A percentile compares a stretch with the other conserved stretches of the same genome.
phyloP scores from a whole-genome alignment of 306 rosid species.

The Urtica urens region DNA sequence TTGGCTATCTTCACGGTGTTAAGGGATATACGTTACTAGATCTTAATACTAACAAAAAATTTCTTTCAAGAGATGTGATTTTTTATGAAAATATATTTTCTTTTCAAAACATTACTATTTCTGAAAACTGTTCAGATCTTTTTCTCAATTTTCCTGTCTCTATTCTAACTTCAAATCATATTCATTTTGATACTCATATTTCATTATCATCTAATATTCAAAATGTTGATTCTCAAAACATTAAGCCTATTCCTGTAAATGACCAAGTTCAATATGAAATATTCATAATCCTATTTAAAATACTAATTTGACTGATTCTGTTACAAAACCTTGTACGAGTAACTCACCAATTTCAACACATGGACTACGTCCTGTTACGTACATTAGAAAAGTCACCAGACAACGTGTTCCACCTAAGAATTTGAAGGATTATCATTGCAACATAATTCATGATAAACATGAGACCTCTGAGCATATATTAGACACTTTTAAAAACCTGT shows the following conservation, averaged over 20 bases:
- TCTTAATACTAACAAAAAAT: background rate
- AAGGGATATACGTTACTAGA: background rate
- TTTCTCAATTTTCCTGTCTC: background rate
- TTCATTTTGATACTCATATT: no score
- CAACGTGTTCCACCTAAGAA: background rate
- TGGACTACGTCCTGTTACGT: background rate
- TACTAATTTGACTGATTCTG: no score
- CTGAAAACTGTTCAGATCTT: background rate
- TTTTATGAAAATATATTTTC: background rate
- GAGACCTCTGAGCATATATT: background rate
- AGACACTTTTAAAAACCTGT: background rate
- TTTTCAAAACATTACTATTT: background rate
- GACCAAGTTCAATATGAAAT: no score
- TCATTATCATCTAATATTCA: no score
- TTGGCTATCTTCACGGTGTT: background rate
- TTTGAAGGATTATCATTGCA: background rate
- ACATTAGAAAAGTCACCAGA: background rate
- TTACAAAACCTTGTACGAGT: background rate
- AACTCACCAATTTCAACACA: background rate
- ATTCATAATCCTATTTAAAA: no score
- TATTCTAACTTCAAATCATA: no score
- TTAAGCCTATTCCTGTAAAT: no score
- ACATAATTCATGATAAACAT: background rate
- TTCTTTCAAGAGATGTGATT: background rate
- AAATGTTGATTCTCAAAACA: no score